Evolutionary conservation across 2,329 filamentous ascomycete genomes (phyloP).

Genomic region (Fusarium sp.): DNA sequence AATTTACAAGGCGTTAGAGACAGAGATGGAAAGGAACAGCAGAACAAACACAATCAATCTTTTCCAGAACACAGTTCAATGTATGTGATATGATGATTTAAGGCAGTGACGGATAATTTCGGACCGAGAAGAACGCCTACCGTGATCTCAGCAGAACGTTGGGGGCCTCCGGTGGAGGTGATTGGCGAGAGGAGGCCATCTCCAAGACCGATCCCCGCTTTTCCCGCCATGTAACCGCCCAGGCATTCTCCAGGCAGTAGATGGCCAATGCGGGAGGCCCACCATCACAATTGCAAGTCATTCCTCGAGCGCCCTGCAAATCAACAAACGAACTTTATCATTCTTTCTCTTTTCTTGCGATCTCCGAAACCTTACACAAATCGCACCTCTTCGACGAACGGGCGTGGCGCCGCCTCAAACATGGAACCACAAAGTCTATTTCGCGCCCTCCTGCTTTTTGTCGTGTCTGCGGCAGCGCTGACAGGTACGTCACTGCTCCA

Average conservation of each 20-base stretch:
- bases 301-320: neutral
- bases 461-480: neutral
- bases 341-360: neutral
- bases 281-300: neutral
- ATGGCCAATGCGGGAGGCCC: no score
- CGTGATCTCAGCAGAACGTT: neutral
- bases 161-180: neutral
- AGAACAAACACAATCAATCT: neutral
- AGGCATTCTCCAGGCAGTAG: neutral
- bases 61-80: no score
- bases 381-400: fast-evolving
- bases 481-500: constrained; percentile 2
- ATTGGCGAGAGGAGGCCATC: no score
- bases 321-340: neutral
- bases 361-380: fast-evolving
- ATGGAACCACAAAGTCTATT: neutral
- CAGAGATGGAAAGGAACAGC: neutral
- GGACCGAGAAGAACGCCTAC: neutral
- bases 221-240: neutral
- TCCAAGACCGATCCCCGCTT: neutral
- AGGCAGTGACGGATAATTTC: neutral
- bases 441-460: neutral
- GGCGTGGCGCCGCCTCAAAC: neutral
- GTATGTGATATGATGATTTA: no score
- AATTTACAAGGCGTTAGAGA: fast-evolving